Conservation (phyloP, 2,329 filamentous ascomycete genomes). For the Trichophyton benhamiae region DNA sequence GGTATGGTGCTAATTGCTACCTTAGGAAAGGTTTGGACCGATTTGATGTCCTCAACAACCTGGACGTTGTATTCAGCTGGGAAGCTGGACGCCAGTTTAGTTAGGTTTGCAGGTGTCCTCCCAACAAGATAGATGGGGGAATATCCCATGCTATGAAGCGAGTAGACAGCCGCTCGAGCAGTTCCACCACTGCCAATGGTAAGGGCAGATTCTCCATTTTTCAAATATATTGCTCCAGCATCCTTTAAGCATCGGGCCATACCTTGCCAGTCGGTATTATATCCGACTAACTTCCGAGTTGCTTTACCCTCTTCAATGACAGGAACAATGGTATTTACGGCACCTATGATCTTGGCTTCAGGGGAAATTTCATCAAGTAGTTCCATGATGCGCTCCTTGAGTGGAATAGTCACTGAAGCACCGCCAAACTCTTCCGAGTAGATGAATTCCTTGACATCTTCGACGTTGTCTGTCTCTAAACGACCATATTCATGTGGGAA, state of each 20-base stretch:
- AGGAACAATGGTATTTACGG: slow-evolving; percentile 85
- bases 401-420: slow-evolving; percentile 86
- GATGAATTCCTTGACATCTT: slow-evolving; percentile 53
- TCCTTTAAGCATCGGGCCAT: slow-evolving; percentile 70
- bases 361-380: slow-evolving; percentile 68
- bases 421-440: slow-evolving; percentile 68
- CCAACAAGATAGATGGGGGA: slow-evolving; percentile 78
- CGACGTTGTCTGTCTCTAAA: slow-evolving; percentile 58
- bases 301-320: slow-evolving; percentile 24
- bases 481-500: slow-evolving; percentile 72
- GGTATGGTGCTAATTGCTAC: slow-evolving; percentile 87
- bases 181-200: slow-evolving; percentile 89
- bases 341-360: slow-evolving; percentile 71
- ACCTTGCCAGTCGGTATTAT: slow-evolving; percentile 93
- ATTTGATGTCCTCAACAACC: slow-evolving; percentile 44
- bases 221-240: slow-evolving; percentile 44
- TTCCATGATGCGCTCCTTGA: slow-evolving; percentile 79
- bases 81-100: slow-evolving; percentile 58
- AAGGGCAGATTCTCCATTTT: slow-evolving; percentile 43
- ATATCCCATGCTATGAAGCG: slow-evolving; percentile 71
- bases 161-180: slow-evolving; percentile 79
- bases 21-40: slow-evolving; percentile 44
- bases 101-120: slow-evolving; percentile 57
- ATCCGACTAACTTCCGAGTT: slow-evolving; percentile 52
- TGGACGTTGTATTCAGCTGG: slow-evolving; percentile 58